phyloP scores from a whole-genome alignment of 257 asterid genomes.

The Salvia hispanica region DNA sequence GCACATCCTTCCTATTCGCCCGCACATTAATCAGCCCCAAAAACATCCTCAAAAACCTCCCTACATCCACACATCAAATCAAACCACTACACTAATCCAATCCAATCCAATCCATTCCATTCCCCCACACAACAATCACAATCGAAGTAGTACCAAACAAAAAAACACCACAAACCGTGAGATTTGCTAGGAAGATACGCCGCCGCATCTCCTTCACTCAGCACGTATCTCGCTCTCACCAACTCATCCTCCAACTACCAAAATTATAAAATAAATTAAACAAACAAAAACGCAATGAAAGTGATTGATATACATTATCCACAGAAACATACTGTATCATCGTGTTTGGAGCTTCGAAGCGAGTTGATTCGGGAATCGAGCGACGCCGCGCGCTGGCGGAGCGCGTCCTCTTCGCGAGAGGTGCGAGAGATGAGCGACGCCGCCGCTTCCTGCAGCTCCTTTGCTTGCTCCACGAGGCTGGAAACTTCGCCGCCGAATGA shows the following conservation, averaged over 20 bases:
- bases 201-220: conserved; percentile 98
- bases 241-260: conserved; percentile 83
- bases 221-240: conserved; percentile 63
- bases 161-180: conserved; percentile 55
- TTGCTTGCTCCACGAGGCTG: conserved; percentile 72
- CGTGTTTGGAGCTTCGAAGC: conserved; percentile 52
- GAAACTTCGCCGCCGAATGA: conserved; percentile 48
- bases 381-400: conserved; percentile 75
- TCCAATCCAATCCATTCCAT: conserved; percentile 30
- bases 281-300: conserved; percentile 4
- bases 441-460: conserved; percentile 92
- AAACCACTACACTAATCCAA: conserved; percentile 23
- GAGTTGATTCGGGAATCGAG: conserved; percentile 68
- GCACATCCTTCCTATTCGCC: conserved; percentile 93
- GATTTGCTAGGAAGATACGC: conserved; percentile 91
- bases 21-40: conserved; percentile 95
- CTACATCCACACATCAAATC: conserved; percentile 44
- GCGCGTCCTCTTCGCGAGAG: conserved; percentile 80
- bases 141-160: not conserved
- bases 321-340: conserved; percentile 51
- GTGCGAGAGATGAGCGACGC: conserved; percentile 72
- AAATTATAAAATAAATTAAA: not conserved
- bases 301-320: not conserved
- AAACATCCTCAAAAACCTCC: conserved; percentile 91
- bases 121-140: conserved; percentile 20